Evolutionary conservation across 2,329 filamentous ascomycete species (phyloP).

Genomic region (Hypomyces perniciosus): DNA sequence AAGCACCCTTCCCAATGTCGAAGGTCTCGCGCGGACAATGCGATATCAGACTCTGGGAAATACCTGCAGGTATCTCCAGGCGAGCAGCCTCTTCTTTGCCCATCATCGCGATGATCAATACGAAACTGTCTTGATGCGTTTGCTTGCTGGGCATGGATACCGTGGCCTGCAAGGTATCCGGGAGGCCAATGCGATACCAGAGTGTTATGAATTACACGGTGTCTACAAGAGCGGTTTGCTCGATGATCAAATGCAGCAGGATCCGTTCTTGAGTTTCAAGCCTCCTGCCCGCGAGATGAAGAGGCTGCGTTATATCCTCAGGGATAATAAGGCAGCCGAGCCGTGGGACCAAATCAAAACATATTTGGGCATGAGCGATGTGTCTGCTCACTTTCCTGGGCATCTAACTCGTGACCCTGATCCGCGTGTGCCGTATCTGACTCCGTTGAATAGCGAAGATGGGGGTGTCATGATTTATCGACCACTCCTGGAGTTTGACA

Average conservation of each 20-base stretch:
- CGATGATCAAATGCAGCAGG: constrained; percentile 35
- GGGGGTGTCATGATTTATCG: constrained; percentile 63
- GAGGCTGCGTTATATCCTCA: constrained; percentile 24
- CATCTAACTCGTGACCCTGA: constrained; percentile 15
- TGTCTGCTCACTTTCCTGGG: constrained; percentile 24
- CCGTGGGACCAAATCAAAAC: constrained; percentile 13
- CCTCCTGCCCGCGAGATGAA: constrained; percentile 25
- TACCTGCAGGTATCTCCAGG: constrained; percentile 46
- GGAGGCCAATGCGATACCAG: constrained; percentile 64
- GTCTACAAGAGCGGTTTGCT: constrained; percentile 59
- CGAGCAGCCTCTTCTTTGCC: constrained; percentile 64
- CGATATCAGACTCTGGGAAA: constrained; percentile 67
- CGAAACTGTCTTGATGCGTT: constrained; percentile 79
- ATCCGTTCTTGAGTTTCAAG: constrained; percentile 35
- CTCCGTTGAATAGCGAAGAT: constrained; percentile 44
- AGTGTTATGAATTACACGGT: constrained; percentile 70
- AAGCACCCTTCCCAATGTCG: constrained; percentile 55
- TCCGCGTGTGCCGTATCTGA: constrained; percentile 26
- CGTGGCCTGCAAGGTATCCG: constrained; percentile 69
- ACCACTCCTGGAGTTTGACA: constrained; percentile 64
- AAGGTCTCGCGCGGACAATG: constrained; percentile 66
- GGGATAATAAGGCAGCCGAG: constrained; percentile 23
- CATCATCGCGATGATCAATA: constrained; percentile 90
- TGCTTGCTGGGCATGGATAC: constrained; percentile 61
- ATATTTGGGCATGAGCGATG: constrained; percentile 16